phyloP scores from a whole-genome alignment of 169 alveolate species.

The Amoebophrya sp. region DNA sequence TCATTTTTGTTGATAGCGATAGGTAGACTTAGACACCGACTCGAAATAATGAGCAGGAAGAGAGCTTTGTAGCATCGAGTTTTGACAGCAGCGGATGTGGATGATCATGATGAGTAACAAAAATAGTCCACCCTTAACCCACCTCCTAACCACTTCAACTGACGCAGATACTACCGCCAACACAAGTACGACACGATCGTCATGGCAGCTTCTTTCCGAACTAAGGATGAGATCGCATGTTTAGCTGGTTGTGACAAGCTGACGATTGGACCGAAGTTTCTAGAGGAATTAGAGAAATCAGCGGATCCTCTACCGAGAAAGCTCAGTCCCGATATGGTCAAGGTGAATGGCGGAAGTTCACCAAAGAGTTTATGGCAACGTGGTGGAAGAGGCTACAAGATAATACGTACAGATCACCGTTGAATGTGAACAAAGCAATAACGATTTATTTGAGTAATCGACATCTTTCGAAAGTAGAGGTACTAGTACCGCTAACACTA shows the following conservation, averaged over 20 bases:
- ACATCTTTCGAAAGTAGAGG: too few species aligned
- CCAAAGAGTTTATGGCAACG: too few species aligned
- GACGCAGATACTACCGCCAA: conserved; percentile 54
- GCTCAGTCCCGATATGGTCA: background rate
- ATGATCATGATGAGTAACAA: background rate
- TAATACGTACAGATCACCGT: too few species aligned
- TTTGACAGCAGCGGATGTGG: background rate
- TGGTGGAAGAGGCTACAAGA: too few species aligned
- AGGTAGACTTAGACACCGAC: too few species aligned
- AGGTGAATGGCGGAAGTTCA: background rate
- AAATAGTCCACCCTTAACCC: background rate
- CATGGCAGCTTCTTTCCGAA: conserved; percentile 76
- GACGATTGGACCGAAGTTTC: conserved; percentile 67
- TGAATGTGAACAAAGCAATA: too few species aligned
- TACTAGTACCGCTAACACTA: too few species aligned
- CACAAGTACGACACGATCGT: conserved; percentile 62
- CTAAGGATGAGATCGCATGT: conserved; percentile 61
- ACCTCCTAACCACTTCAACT: background rate
- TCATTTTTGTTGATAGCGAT: too few species aligned
- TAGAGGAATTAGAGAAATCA: conserved; percentile 55
- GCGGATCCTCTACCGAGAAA: background rate
- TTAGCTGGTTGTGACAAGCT: conserved; percentile 75
- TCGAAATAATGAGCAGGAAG: background rate
- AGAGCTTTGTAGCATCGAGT: background rate
- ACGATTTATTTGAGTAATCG: too few species aligned